Conservation (phyloP, 2,329 filamentous ascomycete species). For the Talaromyces sp. region DNA sequence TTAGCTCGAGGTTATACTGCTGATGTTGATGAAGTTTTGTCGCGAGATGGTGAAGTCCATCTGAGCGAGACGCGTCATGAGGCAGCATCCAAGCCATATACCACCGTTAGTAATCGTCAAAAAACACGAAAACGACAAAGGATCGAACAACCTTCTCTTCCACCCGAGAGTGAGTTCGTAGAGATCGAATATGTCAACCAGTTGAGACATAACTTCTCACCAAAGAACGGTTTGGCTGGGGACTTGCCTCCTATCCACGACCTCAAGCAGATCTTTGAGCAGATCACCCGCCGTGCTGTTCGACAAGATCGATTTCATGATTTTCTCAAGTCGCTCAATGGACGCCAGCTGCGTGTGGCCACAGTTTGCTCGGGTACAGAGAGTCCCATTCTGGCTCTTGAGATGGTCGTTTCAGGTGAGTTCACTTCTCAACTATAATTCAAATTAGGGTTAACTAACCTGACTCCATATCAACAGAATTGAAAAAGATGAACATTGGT, state of each 20-base stretch:
- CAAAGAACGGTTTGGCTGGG: conserved; percentile 29
- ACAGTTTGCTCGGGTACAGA: conserved; percentile 81
- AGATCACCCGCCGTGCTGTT: conserved; percentile 46
- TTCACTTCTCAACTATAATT: background rate
- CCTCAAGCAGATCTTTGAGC: conserved; percentile 51
- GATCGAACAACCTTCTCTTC: too few species aligned
- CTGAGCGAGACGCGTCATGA: background rate
- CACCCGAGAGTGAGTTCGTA: background rate
- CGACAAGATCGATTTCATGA: conserved; percentile 33
- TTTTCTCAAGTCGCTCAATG: conserved; percentile 36
- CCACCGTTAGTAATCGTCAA: background rate
- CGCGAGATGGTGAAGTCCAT: background rate
- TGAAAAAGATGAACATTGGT: conserved; percentile 33
- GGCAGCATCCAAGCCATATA: background rate
- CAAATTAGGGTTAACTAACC: background rate
- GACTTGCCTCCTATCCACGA: conserved; percentile 48
- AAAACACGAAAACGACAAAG: conserved; percentile 7
- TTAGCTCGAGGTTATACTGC: background rate
- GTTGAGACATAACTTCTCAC: conserved; percentile 12
- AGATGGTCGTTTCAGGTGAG: conserved; percentile 54
- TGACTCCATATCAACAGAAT: conserved; percentile 26
- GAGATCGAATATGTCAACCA: conserved; percentile 20
- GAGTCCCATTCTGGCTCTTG: conserved; percentile 65
- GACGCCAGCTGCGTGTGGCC: conserved; percentile 54
- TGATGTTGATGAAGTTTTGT: background rate